Conservation (phyloP, 441 rosid genomes). For the Erysimum pusillum region DNA sequence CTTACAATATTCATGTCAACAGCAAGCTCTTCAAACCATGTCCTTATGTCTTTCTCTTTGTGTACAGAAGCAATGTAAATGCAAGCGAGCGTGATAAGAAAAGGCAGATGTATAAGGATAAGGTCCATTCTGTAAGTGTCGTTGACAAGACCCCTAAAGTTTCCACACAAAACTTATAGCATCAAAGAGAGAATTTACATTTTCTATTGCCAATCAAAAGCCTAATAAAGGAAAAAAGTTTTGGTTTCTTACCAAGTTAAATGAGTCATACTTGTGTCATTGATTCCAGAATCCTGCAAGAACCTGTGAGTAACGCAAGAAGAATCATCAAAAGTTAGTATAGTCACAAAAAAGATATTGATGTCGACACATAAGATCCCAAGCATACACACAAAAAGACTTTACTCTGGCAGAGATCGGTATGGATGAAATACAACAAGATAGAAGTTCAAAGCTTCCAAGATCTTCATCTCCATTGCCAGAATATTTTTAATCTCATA, state of each 20-base stretch:
- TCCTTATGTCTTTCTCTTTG: conserved; percentile 77
- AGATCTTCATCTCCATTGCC: conserved; percentile 98
- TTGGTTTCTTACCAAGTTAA: conserved; percentile 70
- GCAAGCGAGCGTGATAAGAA: conserved; percentile 89
- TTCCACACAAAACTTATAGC: conserved; percentile 37
- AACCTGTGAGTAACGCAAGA: conserved; percentile 57
- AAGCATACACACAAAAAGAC: conserved; percentile 34
- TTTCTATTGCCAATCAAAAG: conserved; percentile 15
- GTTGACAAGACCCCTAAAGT: conserved; percentile 88
- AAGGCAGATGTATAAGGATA: conserved; percentile 88
- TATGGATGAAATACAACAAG: conserved; percentile 96
- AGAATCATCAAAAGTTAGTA: conserved; percentile 8
- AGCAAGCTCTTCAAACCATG: conserved; percentile 97
- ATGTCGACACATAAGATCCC: conserved; percentile 2
- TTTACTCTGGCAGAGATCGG: conserved; percentile 82
- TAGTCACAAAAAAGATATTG: not conserved
- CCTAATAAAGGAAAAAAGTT: conserved; percentile 5
- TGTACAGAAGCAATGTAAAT: conserved; percentile 79
- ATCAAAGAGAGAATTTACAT: conserved; percentile 24
- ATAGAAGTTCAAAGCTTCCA: conserved; percentile 93
- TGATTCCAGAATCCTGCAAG: conserved; percentile 83
- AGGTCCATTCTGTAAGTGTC: conserved; percentile 98
- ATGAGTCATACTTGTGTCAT: conserved; percentile 74
- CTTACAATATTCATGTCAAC: conserved; percentile 97
- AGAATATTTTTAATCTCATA: conserved; percentile 92